Base-by-base conservation (phyloP, 192 early-diverging fungal species). In the Linnemannia hyalina region DNA sequence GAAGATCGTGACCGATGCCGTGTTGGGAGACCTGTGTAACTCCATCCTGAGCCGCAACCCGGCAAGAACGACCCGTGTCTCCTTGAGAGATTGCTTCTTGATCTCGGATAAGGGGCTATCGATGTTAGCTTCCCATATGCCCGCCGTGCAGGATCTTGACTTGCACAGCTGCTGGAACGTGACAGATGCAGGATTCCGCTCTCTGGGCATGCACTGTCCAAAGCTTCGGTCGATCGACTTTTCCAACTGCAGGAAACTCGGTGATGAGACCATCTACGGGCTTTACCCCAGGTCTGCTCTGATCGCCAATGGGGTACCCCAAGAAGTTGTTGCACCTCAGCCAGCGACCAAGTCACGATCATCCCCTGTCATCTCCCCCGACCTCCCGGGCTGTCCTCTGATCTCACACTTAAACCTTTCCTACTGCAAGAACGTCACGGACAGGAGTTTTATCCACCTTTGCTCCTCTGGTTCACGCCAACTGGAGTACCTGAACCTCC, bases 241-340 rank as follows among this genome's bases (percentile, higher is more conserved):
- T 35, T 92, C 91, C n/a, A 97, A 97, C 78, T 97, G 96, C 82
- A 83, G 95, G 23, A 96, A 97, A 82, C 89, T 97, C 0, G 94
- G 93, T 11, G 92, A 95, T 73, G 82, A 76, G 8, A 93, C 93
- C 16, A 86, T 97, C 5, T 82, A 88, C 29, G 44, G 82, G 9
- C 78, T 96, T 2, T 83, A 95, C 69, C 88, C 91, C 55, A 88
- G 78, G 22, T 82, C 55, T n/a, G n/a, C 73, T 42, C 18, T 26
- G 32, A 11, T 35, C 10, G 18, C 41, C 13, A 68, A 69, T 44
- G n/a, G 13, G 0, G 44, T 22, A 2, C 36, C 54, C 32, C 20
- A 60, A 52, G 65, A 36, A 35, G 18, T 36, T 20, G 9, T 16
- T 71, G 82, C 36, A 40, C 65, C 36, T 41, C 69, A 73, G 32